Evolutionary conservation across 176 grass and related monocot genomes (phyloP).

Genomic region (Hsuehochloa calcarea): DNA sequence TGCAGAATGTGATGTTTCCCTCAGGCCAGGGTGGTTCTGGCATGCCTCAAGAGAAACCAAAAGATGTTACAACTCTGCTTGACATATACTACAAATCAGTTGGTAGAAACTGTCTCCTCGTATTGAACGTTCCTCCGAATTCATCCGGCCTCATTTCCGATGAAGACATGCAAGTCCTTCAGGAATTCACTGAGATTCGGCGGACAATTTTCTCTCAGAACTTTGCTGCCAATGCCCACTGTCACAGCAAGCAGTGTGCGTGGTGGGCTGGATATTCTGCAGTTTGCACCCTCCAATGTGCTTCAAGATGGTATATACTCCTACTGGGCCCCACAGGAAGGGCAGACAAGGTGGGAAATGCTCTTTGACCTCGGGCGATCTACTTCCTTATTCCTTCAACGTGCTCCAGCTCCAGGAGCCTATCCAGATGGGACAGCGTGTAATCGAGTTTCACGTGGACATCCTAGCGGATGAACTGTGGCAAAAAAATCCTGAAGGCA

Average conservation of each 20-base stretch:
- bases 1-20: conserved; percentile 94
- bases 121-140: conserved; percentile 93
- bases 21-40: conserved; percentile 96
- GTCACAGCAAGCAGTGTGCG: conserved; percentile 62
- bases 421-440: conserved; percentile 91
- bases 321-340: conserved; percentile 80
- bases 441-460: conserved; percentile 70
- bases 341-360: conserved; percentile 53
- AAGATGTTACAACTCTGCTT: conserved; percentile 56
- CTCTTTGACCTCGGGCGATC: conserved; percentile 47
- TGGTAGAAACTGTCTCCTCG: conserved; percentile 90
- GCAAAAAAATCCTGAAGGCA: conserved; percentile 54
- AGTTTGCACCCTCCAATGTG: conserved; percentile 63
- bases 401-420: conserved; percentile 86
- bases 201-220: conserved; percentile 74
- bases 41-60: conserved; percentile 76
- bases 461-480: conserved; percentile 47
- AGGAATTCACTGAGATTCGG: conserved; percentile 70
- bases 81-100: conserved; percentile 97
- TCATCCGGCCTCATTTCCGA: conserved; percentile 70
- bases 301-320: conserved; percentile 60
- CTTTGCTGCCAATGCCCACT: conserved; percentile 59
- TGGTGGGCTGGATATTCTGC: conserved; percentile 48
- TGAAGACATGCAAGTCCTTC: conserved; percentile 71
- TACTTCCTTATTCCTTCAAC: conserved; percentile 73